phyloP scores from a whole-genome alignment of 352 stramenopile genomes.

The Phytophthora pseudosyringae region DNA sequence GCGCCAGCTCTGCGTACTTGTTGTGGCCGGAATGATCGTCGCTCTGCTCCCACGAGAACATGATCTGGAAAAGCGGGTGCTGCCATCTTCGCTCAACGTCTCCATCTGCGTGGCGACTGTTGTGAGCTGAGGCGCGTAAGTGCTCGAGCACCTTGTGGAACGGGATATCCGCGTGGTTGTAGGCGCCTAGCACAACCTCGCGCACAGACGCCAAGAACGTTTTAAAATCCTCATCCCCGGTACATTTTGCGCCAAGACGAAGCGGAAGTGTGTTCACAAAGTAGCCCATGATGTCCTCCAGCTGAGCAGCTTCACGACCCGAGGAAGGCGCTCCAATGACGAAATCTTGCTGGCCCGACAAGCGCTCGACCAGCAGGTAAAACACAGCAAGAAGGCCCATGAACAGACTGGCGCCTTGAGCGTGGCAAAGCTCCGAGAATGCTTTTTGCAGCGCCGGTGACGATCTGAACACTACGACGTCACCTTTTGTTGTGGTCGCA shows the following conservation, averaged over 20 bases:
- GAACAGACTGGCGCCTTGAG: conserved; percentile 50
- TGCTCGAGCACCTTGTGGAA: conserved; percentile 62
- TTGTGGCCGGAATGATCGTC: conserved; percentile 1
- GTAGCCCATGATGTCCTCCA: conserved; percentile 54
- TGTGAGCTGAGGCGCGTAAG: conserved; percentile 29
- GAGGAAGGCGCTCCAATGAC: conserved; percentile 53
- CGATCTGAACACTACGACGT: conserved; percentile 46
- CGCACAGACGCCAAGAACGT: conserved; percentile 45
- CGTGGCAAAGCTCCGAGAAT: conserved; percentile 42
- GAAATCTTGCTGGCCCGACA: conserved; percentile 50
- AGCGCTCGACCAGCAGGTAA: conserved; percentile 49
- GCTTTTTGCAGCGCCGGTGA: conserved; percentile 31
- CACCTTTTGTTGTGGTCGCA: conserved; percentile 12
- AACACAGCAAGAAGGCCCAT: conserved; percentile 58
- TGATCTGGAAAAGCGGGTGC: conserved; percentile 52
- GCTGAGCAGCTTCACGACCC: conserved; percentile 33
- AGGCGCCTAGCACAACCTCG: conserved; percentile 47
- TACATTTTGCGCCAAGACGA: conserved; percentile 32
- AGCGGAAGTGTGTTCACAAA: conserved; percentile 69
- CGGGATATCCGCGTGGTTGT: conserved; percentile 58
- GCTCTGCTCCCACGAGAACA: conserved; percentile 61
- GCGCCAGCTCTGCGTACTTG: conserved; percentile 29
- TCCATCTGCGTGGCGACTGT: neutral
- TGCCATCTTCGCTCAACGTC: conserved; percentile 26
- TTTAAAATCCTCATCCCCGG: conserved; percentile 31